Base-by-base conservation (phyloP, 805 yeast species). In the Hanseniaspora lachancei region DNA sequence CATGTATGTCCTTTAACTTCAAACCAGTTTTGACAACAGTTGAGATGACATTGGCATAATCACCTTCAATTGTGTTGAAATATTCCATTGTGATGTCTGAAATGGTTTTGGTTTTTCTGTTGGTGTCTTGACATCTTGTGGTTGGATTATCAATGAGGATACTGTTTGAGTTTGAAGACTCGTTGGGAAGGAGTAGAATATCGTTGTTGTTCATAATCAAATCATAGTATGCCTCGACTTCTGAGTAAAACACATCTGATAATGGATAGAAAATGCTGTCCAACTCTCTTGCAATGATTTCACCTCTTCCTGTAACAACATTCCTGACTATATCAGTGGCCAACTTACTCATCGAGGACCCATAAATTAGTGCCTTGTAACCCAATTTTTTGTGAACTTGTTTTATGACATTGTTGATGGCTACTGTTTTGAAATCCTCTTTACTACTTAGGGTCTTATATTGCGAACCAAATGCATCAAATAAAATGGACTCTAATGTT, bases 21-120 rank as follows among this genome's bases (percentile, higher is more conserved):
- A 82, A 82, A 5, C 93, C 96, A 0, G 95, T 89, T 60, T 86
- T 82, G 15, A 89, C 89, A 21, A 91, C 97, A 0, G 97, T 89
- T 0, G 96, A 84, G 2, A 89, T 89, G 2, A 91, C 86, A 57
- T 91, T 86, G 0, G 95, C 89, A 64, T 89, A 89, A 16, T 81
- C 89, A 6, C 75, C 74, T 63, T 87, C 95, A 24, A 89, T 79
- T 36, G 75, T 74, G 34, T 72, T 75, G 62, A 87, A 87, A 67
- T 91, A 91, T 50, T 80, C 77, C 29, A 79, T 72, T 1, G 89
- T 81, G 50, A 91, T 74, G 63, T 87, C 95, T 62, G 86, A 83
- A 20, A 91, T 82, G 2, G 95, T 85, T 75, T 83, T 85, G 61
- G 40, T 23, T 49, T 46, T 39, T 32, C 32, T 56, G 29, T 59